Base-by-base conservation (phyloP, 1,139 yeast species). In the Debaryomyces coudertii region DNA sequence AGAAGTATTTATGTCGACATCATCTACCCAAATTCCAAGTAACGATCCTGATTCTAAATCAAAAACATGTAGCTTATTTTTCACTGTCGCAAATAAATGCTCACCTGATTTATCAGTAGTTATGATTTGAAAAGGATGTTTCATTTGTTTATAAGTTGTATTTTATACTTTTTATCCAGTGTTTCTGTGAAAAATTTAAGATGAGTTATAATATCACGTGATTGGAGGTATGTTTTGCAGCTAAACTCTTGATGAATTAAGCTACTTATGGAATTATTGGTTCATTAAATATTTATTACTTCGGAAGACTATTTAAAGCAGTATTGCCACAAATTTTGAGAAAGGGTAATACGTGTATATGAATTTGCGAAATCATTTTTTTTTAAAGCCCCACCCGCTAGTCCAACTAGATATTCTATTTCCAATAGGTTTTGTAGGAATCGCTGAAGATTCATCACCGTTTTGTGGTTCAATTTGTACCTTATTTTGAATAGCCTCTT, bases 111-210 rank as follows among this genome's bases (percentile, higher is more conserved):
- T 57, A 54, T 71, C 76, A 15, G 78, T 57, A 7, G 75, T 59
- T 3, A 83, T 61, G 39, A 79, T 71, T 58, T 85, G 92, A 60
- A 81, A 80, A 27, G 93, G 93, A 57, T 86, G 92, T 58, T 82
- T 82, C 82, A 85, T 76, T 22, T 16, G 42, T 34, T n/a, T 23
- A n/a, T 30, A 31, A 7, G 18, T 8, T 3, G n/a, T 14, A 6
- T 30, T 15, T 25, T 3, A 22, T 20, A 20, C 22, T 20, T 20
- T n/a, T 16, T 3, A 15, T 15, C 25, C 9, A 16, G 8, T 20
- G 14, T 14, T 24, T 14, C 24, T 37, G 27, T 42, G 41, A 30
- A 40, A 40, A 42, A 43, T 18, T 45, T 34, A 37, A 18, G 36
- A 29, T 40, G 38, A 16, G 33, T 16, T 25, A 24, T 7, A 16